Conservation (phyloP, 192 early-diverging fungal genomes). For the Coemansia aciculifera region DNA sequence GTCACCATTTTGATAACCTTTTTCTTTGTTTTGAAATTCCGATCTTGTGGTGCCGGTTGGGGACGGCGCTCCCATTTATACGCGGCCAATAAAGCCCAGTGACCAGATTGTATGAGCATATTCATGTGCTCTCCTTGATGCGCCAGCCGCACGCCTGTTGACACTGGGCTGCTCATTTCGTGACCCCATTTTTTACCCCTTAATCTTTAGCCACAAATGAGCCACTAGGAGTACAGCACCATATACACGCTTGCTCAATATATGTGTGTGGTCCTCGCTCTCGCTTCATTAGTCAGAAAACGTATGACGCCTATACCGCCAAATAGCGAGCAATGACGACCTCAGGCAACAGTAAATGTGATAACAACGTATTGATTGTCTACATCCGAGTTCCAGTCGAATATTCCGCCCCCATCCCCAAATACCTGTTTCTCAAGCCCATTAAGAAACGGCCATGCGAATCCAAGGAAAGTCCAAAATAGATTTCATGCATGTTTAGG, state of each 20-base stretch:
- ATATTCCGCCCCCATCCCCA: background rate
- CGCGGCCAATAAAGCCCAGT: background rate
- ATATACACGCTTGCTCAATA: too few species aligned
- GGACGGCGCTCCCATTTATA: background rate
- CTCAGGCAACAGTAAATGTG: background rate
- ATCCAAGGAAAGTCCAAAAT: constrained; percentile 4
- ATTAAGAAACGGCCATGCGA: background rate
- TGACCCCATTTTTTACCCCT: background rate
- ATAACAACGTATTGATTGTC: background rate
- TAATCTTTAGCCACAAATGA: background rate
- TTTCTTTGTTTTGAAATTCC: constrained; percentile 4
- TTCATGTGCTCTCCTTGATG: background rate
- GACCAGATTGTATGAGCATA: background rate
- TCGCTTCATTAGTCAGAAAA: background rate
- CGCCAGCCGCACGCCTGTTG: background rate
- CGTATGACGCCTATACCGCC: background rate
- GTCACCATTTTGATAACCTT: background rate
- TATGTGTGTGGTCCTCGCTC: background rate
- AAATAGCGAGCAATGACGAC: background rate
- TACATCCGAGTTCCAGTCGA: background rate
- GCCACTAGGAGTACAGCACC: background rate
- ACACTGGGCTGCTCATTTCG: background rate
- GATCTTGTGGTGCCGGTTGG: background rate
- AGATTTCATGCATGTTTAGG: background rate
- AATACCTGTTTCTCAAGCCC: constrained; percentile 7